A percentile compares a stretch with the other conserved stretches of the same genome.
These are phyloP conservation scores for Kwoniella dendrophila DNA, from an alignment of 768 basidiomycete genomes.

Conservation along the genomic window DNA sequence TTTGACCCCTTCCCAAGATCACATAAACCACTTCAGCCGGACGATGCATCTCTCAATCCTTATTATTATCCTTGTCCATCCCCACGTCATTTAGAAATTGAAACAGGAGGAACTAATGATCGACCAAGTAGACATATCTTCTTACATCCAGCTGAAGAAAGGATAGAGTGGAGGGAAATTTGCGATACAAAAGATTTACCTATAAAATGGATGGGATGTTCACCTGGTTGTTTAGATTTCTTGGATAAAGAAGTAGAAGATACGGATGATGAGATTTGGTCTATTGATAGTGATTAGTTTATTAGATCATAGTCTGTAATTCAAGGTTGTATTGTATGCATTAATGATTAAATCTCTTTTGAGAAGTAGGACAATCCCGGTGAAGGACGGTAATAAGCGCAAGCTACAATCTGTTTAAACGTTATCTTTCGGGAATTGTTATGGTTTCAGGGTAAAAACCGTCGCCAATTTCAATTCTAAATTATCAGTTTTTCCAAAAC, in stretches of 20 bases:
- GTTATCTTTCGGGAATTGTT: background rate
- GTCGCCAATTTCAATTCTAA: too few species aligned
- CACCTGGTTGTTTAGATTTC: slow-evolving; percentile 49
- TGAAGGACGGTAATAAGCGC: too few species aligned
- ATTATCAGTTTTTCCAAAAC: too few species aligned
- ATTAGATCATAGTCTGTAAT: background rate
- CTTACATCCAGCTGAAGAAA: slow-evolving; percentile 47
- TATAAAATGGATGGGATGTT: slow-evolving; percentile 49
- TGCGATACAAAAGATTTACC: slow-evolving; percentile 37
- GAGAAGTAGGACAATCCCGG: too few species aligned
- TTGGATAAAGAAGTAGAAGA: slow-evolving; percentile 43
- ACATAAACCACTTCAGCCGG: slow-evolving; percentile 29
- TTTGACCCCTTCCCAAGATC: slow-evolving; percentile 33
- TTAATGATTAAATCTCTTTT: too few species aligned
- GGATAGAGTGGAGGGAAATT: slow-evolving; percentile 50
- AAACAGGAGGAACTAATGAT: background rate
- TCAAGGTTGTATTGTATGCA: background rate
- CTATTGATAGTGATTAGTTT: slow-evolving; percentile 10
- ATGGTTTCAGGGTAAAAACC: slow-evolving; percentile 1
- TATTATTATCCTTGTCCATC: slow-evolving; percentile 50
- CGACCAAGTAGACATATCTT: slow-evolving; percentile 40
- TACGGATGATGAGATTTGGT: slow-evolving; percentile 33
- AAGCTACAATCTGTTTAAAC: too few species aligned
- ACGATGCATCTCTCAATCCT: slow-evolving; percentile 51
- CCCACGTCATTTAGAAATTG: slow-evolving; percentile 39